phyloP scores from a whole-genome alignment of 169 alveolate species.

The Eimeria sp. region DNA sequence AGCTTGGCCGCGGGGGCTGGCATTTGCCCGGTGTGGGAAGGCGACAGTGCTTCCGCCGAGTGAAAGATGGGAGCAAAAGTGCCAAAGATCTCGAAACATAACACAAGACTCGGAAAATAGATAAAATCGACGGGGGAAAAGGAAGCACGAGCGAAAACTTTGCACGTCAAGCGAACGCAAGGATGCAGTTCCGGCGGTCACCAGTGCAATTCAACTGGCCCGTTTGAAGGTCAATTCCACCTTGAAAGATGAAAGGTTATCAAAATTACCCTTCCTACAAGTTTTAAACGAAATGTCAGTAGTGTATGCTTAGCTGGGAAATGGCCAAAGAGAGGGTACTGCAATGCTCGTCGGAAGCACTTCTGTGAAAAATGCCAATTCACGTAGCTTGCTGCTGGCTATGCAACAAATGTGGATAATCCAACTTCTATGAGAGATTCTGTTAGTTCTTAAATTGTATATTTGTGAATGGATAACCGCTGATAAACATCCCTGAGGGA shows the following conservation, averaged over 20 bases:
- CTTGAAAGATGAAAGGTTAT: not conserved
- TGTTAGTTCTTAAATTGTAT: no score
- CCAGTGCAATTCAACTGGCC: not conserved
- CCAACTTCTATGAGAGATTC: not conserved
- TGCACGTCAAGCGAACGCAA: slow-evolving; percentile 17
- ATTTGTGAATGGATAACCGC: not conserved
- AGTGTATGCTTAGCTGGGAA: slow-evolving; percentile 5
- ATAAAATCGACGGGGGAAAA: not conserved
- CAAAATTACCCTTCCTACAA: not conserved
- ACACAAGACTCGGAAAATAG: slow-evolving; percentile 10
- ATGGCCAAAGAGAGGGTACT: slow-evolving; percentile 40
- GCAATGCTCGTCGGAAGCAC: slow-evolving; percentile 47
- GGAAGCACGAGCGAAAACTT: not conserved
- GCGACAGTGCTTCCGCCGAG: slow-evolving; percentile 52
- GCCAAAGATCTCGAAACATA: slow-evolving; percentile 50
- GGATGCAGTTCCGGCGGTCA: not conserved
- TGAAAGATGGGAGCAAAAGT: not conserved
- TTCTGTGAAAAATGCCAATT: slow-evolving; percentile 9
- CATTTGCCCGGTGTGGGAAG: slow-evolving; percentile 31
- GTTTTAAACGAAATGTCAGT: not conserved
- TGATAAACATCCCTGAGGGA: not conserved
- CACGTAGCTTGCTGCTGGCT: slow-evolving; percentile 12
- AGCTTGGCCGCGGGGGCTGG: slow-evolving; percentile 62
- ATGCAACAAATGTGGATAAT: not conserved
- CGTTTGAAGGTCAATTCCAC: slow-evolving; percentile 19